Evolutionary conservation across 2,329 filamentous ascomycete genomes (phyloP).

Genomic region (Didymella sp.): DNA sequence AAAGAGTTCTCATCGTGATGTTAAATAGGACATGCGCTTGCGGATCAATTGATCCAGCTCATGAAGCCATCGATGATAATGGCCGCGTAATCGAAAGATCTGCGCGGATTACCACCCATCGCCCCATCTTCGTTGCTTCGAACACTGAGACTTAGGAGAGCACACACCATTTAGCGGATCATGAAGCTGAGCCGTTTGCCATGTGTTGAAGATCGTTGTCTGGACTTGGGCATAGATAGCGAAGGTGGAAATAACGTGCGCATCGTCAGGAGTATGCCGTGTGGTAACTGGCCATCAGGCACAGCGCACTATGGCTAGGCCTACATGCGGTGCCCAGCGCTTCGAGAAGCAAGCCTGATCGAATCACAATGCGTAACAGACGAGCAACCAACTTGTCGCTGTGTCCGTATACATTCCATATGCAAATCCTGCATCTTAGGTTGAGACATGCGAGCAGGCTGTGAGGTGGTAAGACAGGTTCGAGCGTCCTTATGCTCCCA

Average conservation of each 20-base stretch:
- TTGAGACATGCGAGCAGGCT: background rate
- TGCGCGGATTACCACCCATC: background rate
- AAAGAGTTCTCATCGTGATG: background rate
- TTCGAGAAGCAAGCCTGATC: background rate
- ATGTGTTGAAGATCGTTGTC: slow-evolving; percentile 6
- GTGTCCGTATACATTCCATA: slow-evolving; percentile 4
- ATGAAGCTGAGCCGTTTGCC: background rate
- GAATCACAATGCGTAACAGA: background rate
- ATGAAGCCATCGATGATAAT: background rate
- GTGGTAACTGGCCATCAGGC: background rate
- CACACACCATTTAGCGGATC: background rate
- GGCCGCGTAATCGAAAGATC: background rate
- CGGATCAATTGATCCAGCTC: background rate
- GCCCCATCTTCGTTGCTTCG: background rate
- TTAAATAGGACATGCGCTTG: slow-evolving; percentile 6
- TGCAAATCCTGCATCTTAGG: background rate
- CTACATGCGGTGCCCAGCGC: slow-evolving; percentile 3
- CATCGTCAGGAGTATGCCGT: background rate
- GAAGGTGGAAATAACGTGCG: slow-evolving; percentile 17
- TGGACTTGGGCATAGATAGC: slow-evolving; percentile 13
- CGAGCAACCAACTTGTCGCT: background rate
- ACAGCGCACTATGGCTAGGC: background rate
- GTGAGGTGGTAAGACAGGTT: slow-evolving; percentile 6
- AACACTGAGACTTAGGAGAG: slow-evolving; percentile 2
- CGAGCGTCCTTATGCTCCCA: background rate